phyloP scores from a whole-genome alignment of 2,329 filamentous ascomycete species.

The Fusarium mexicanum region DNA sequence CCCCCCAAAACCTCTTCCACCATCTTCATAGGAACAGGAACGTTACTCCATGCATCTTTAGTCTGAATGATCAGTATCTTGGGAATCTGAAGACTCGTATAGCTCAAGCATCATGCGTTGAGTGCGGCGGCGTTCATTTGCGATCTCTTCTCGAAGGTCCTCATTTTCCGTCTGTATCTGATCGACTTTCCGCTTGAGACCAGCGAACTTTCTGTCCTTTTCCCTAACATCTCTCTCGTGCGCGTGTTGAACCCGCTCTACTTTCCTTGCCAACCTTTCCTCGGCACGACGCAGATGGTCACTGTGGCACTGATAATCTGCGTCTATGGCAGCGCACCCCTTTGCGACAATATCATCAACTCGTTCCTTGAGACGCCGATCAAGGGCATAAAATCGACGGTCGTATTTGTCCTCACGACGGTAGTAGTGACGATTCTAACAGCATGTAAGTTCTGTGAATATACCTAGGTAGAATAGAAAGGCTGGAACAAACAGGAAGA shows the following conservation, averaged over 20 bases:
- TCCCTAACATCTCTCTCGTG: too few species aligned
- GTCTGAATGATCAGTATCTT: background rate
- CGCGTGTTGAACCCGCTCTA: too few species aligned
- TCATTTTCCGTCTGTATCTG: too few species aligned
- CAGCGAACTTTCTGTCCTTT: too few species aligned
- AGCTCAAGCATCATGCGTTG: background rate
- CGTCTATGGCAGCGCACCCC: background rate
- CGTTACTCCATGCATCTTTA: background rate
- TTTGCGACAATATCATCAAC: background rate
- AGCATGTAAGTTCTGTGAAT: background rate
- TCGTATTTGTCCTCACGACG: background rate
- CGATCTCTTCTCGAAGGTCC: too few species aligned
- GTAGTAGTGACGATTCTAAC: constrained; percentile 11
- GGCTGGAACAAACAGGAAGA: too few species aligned
- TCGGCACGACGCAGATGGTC: too few species aligned
- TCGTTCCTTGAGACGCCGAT: background rate
- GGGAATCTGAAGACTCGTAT: background rate
- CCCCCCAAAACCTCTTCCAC: too few species aligned
- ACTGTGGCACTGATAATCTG: background rate
- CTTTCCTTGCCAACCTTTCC: too few species aligned
- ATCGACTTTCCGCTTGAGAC: too few species aligned
- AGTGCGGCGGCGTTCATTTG: background rate
- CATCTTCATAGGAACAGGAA: background rate
- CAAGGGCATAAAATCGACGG: background rate
- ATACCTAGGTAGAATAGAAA: too few species aligned